These are phyloP conservation scores for Solanum dulcamara DNA, from an alignment of 257 asterid species.

Conservation along the genomic window DNA sequence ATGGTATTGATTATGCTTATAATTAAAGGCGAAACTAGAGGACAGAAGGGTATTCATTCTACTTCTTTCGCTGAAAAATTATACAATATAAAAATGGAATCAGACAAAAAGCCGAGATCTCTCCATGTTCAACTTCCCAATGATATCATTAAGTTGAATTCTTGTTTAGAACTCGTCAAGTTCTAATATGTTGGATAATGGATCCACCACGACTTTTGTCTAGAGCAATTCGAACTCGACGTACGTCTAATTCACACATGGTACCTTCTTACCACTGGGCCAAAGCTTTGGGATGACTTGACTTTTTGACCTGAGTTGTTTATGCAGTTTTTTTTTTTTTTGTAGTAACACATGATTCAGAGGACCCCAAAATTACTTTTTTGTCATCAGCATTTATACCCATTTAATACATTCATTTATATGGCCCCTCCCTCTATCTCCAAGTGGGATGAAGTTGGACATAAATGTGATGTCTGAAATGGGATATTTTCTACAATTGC, in stretches of 20 bases:
- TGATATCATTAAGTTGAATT: no score
- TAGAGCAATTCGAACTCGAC: no score
- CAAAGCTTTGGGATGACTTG: neutral
- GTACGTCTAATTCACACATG: no score
- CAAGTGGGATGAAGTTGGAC: constrained; percentile 21
- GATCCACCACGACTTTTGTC: no score
- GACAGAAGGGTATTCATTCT: no score
- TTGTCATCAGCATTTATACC: neutral
- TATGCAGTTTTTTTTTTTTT: neutral
- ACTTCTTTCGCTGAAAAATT: no score
- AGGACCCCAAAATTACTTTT: neutral
- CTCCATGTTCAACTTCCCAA: no score
- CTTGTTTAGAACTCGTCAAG: no score
- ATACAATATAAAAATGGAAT: neutral
- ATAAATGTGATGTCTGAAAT: constrained; percentile 9
- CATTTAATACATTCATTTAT: neutral
- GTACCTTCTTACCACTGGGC: neutral
- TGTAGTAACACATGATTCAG: neutral
- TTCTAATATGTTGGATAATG: no score
- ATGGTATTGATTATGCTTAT: no score
- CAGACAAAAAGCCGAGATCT: neutral
- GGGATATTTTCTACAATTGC: neutral
- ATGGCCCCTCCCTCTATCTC: neutral
- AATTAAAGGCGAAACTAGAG: no score
- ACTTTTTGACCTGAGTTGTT: neutral